Base-by-base conservation (phyloP, 176 grass and related monocot species). In the Zoysia japonica region DNA sequence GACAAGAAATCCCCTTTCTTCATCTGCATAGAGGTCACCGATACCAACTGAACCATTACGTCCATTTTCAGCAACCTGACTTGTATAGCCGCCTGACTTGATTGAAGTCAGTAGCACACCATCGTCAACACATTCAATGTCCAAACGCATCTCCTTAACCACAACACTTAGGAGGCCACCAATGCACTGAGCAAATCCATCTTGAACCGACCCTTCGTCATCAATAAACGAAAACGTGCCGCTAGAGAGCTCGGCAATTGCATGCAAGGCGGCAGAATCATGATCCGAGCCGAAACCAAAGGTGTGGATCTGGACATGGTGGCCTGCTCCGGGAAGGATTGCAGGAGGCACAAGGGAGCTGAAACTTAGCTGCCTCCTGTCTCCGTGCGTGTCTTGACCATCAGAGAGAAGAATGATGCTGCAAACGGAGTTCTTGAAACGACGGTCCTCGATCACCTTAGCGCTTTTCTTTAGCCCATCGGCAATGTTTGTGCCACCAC, bases 211-310 rank as follows among this genome's bases (percentile, higher is more conserved):
- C 16, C 70, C 85, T 77, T 92, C 89, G 0, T 83, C 80, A 49
- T 98, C 92, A 8, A 98, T 94, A 72, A 89, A 98, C 17, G 95
- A 98, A 62, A 98, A 98, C 3, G 95, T 98, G 14, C 95, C 92
- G 19, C 78, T 66, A 49, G 89, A 92, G 28, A 65, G 76, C 71
- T 94, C 78, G 0, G 95, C 75, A 17, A 98, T 94, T 35, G 80
- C 68, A 74, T 98, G 95, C 95, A 98, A 87, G 7, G 85, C 77
- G 5, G 69, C 88, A 15, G 95, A 90, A 52, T 98, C 95, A 85
- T 98, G 95, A 63, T 98, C 95, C 3, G 78, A 56, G 15, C 95
- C 92, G 19, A 98, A 98, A 62, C 95, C 92, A 57, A 98, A 98
- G 60, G 88, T 76, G 73, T 98, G 91, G 38, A 98, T 78, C 54